These are phyloP conservation scores for Sanghuangporus baumii DNA, from an alignment of 1,284 basidiomycete genomes.

Conservation along the genomic window DNA sequence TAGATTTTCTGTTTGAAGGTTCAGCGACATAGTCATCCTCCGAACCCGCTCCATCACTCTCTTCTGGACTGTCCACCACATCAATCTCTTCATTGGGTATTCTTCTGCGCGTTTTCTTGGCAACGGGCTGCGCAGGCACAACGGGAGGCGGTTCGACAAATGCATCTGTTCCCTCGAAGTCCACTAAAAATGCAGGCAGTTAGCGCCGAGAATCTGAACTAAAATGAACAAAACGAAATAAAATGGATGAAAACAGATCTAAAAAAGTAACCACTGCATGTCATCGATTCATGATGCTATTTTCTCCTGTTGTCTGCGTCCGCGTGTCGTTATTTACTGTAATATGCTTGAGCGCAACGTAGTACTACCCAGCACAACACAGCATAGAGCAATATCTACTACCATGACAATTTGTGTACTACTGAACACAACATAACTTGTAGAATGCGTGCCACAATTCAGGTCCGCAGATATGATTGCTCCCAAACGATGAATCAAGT, in stretches of 20 bases:
- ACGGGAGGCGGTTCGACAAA: slow-evolving; percentile 2
- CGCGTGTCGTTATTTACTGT: background rate
- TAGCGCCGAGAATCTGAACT: background rate
- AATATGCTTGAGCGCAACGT: background rate
- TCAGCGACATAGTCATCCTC: slow-evolving; percentile 67
- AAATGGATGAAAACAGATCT: background rate
- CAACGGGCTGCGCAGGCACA: background rate
- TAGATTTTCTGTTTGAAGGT: slow-evolving; percentile 27
- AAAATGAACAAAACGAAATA: background rate
- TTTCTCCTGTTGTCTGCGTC: background rate
- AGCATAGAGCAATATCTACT: background rate
- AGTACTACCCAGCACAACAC: background rate
- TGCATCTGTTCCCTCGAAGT: slow-evolving; percentile 13
- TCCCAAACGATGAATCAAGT: background rate
- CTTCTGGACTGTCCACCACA: slow-evolving; percentile 26
- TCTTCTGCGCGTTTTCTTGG: background rate
- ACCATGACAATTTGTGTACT: background rate
- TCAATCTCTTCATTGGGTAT: background rate
- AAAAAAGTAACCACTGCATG: background rate
- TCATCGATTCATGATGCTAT: background rate
- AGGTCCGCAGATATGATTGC: background rate
- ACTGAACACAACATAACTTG: background rate
- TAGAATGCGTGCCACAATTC: background rate
- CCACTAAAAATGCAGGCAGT: slow-evolving; percentile 8
- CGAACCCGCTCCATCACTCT: slow-evolving; percentile 26